Evolutionary conservation across 345 rosid genomes (phyloP).

Genomic region (Microcos paniculata): DNA sequence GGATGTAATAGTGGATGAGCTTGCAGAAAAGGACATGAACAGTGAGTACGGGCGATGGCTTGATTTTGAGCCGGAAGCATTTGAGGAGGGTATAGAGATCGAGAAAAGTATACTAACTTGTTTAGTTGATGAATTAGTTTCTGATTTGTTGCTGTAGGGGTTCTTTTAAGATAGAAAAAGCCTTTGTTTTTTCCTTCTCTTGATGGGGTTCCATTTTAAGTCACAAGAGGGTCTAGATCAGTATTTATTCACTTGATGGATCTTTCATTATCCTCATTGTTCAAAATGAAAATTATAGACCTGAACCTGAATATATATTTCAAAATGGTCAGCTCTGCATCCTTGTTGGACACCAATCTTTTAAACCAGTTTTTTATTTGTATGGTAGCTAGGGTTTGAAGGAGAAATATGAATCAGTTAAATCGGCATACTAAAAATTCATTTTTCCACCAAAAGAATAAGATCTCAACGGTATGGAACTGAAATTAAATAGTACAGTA

Average conservation of each 20-base stretch:
- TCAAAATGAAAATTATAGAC: no score
- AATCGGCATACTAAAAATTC: no score
- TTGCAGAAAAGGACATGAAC: constrained; percentile 81
- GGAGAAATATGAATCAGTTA: no score
- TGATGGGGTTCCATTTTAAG: not conserved
- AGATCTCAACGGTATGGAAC: no score
- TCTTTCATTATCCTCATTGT: constrained; percentile 2
- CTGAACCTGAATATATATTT: no score
- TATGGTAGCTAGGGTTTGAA: no score
- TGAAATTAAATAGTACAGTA: no score
- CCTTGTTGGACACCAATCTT: no score
- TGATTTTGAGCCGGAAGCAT: constrained; percentile 59
- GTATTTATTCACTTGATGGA: constrained; percentile 1
- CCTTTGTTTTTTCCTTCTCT: not conserved
- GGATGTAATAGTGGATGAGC: constrained; percentile 76
- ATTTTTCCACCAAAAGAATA: no score
- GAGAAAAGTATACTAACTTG: constrained; percentile 55
- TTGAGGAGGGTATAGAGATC: constrained; percentile 65
- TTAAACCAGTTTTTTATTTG: no score
- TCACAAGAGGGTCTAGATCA: not conserved
- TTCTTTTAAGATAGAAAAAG: not conserved
- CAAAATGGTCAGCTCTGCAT: no score
- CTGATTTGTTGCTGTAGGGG: constrained; percentile 38
- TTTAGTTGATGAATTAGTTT: constrained; percentile 70
- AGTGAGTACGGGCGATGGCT: constrained; percentile 61